Percentiles rank a stretch among this genome's conserved stretches.
These are phyloP conservation scores for Kurtzmaniella cleridarum DNA, from an alignment of 805 yeast genomes.

Conservation along the genomic window DNA sequence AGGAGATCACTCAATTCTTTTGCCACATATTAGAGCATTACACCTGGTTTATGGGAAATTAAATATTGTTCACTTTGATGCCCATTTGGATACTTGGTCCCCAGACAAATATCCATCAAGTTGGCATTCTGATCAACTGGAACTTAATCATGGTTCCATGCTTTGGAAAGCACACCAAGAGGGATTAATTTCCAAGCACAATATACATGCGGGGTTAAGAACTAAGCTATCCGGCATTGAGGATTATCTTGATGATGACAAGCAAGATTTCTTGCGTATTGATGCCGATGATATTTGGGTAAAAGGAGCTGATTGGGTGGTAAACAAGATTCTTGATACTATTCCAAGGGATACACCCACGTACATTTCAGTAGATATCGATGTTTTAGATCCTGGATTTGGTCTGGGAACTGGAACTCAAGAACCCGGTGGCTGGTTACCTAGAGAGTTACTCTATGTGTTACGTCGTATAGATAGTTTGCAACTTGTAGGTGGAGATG, in stretches of 20 bases:
- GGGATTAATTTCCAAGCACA: conserved; percentile 52
- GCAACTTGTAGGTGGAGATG: conserved; percentile 50
- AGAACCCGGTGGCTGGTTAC: conserved; percentile 56
- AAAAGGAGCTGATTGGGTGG: conserved; percentile 56
- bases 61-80: conserved; percentile 77
- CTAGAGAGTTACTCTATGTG: conserved; percentile 47
- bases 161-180: conserved; percentile 75
- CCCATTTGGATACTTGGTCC: conserved; percentile 79
- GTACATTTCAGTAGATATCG: conserved; percentile 75
- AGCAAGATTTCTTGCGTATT: conserved; percentile 64
- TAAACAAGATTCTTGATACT: conserved; percentile 44
- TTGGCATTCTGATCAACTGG: conserved; percentile 53
- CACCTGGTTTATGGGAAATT: conserved; percentile 58
- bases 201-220: conserved; percentile 73
- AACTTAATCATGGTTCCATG: conserved; percentile 82
- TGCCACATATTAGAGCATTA: conserved; percentile 68
- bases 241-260: conserved; percentile 62
- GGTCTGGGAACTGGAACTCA: conserved; percentile 57
- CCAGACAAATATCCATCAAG: conserved; percentile 65
- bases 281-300: conserved; percentile 71
- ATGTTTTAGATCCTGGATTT: conserved; percentile 53
- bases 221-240: conserved; percentile 63
- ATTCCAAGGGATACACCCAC: conserved; percentile 65
- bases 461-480: conserved; percentile 40
- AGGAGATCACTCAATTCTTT: conserved; percentile 75